Percentiles rank a stretch among this genome's conserved stretches.
Evolutionary conservation across 768 basidiomycete species (phyloP).

Genomic region (Boletus sp.): DNA sequence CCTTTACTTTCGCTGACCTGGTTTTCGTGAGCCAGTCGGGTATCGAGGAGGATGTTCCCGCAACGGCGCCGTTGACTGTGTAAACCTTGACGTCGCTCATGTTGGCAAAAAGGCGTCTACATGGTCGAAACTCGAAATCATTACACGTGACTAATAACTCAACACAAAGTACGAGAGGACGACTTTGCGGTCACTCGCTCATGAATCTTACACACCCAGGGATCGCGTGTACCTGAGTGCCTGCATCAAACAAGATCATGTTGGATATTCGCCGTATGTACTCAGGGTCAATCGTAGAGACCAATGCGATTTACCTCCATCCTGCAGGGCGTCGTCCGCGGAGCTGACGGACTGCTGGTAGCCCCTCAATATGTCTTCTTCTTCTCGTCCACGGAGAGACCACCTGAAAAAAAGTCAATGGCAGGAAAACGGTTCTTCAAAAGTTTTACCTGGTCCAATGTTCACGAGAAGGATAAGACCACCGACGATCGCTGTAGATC

Average conservation of each 20-base stretch:
- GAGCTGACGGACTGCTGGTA: not conserved
- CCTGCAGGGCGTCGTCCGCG: not conserved
- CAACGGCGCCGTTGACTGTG: slow-evolving; percentile 90
- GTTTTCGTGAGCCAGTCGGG: slow-evolving; percentile 90
- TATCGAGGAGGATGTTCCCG: slow-evolving; percentile 85
- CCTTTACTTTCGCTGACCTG: slow-evolving; percentile 50
- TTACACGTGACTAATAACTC: slow-evolving; percentile 16
- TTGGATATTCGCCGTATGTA: slow-evolving; percentile 20
- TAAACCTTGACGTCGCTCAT: slow-evolving; percentile 72
- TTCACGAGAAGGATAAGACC: slow-evolving; percentile 96
- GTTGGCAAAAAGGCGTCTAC: not conserved
- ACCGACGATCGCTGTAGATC: slow-evolving; percentile 77
- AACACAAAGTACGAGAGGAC: no score
- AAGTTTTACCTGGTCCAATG: slow-evolving; percentile 82
- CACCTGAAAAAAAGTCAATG: slow-evolving; percentile 47
- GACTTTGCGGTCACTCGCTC: not conserved
- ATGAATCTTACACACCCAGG: not conserved
- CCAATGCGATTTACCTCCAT: slow-evolving; percentile 9
- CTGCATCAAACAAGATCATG: slow-evolving; percentile 14
- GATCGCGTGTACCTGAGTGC: not conserved
- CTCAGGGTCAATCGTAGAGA: slow-evolving; percentile 4
- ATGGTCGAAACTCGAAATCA: not conserved
- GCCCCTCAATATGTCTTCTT: slow-evolving; percentile 83
- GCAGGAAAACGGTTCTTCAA: not conserved
- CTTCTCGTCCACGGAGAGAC: slow-evolving; percentile 97